Conservation (phyloP, 129 eudicot genomes). For the Lactuca sativa region DNA sequence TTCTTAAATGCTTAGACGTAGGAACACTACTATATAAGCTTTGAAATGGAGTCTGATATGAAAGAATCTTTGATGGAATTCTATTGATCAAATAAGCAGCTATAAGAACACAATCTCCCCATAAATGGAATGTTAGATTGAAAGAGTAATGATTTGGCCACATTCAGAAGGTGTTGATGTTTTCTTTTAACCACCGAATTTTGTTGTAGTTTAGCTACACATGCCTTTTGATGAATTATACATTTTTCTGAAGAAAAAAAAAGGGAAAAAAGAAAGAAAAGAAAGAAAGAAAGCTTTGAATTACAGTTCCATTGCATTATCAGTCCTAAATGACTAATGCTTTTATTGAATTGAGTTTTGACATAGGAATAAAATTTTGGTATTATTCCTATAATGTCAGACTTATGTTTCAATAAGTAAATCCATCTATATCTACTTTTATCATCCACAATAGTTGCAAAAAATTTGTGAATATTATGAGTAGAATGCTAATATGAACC, state of each 20-base stretch:
- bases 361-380: not conserved
- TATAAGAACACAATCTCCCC: not conserved
- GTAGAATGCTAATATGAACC: too few relatives aligned
- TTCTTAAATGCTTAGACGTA: not conserved
- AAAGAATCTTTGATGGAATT: not conserved
- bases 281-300: too few relatives aligned
- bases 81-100: not conserved
- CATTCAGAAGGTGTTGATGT: too few relatives aligned
- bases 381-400: not conserved
- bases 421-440: not conserved
- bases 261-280: too few relatives aligned
- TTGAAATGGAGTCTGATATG: not conserved
- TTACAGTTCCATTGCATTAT: too few relatives aligned
- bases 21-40: not conserved
- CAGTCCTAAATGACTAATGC: not conserved
- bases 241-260: not conserved
- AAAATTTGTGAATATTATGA: not conserved
- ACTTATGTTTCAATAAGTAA: not conserved
- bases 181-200: too few relatives aligned
- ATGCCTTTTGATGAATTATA: not conserved
- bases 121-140: not conserved
- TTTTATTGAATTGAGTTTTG: not conserved
- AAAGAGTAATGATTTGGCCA: not conserved
- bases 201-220: not conserved
- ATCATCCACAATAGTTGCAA: conserved; percentile 3